Conservation (phyloP, 192 early-diverging fungal species). For the Spinellus fusiger region DNA sequence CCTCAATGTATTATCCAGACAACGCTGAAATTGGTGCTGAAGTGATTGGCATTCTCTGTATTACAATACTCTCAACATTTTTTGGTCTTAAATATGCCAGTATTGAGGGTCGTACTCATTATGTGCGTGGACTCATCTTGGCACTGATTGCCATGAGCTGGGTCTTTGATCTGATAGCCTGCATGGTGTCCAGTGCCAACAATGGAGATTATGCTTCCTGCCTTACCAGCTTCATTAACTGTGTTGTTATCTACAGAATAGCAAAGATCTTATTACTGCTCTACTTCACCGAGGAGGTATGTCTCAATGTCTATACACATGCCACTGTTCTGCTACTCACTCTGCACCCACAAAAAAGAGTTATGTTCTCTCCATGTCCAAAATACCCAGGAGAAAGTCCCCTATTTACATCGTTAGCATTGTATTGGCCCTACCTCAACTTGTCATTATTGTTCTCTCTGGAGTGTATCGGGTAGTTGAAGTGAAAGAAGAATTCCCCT, state of each 20-base stretch:
- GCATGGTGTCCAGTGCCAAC: conserved; percentile 42
- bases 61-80: conserved; percentile 34
- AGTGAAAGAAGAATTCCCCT: conserved; percentile 19
- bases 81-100: conserved; percentile 41
- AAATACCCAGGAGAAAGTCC: conserved; percentile 22
- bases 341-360: conserved; percentile 4
- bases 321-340: not conserved
- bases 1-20: conserved; percentile 29
- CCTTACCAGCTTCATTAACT: conserved; percentile 25
- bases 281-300: conserved; percentile 41
- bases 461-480: conserved; percentile 20
- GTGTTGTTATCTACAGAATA: conserved; percentile 31
- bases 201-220: conserved; percentile 36
- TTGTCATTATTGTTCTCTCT: conserved; percentile 23
- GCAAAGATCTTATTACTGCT: conserved; percentile 39
- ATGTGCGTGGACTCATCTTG: conserved; percentile 33
- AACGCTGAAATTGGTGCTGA: conserved; percentile 27
- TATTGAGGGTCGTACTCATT: conserved; percentile 27
- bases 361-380: conserved; percentile 20
- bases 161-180: conserved; percentile 37
- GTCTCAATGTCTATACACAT: not conserved
- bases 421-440: conserved; percentile 25
- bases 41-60: conserved; percentile 33
- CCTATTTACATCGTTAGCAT: conserved; percentile 34
- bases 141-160: conserved; percentile 28